Evolutionary conservation across 768 basidiomycete genomes (phyloP).

Genomic region (Tylopilus balloui): DNA sequence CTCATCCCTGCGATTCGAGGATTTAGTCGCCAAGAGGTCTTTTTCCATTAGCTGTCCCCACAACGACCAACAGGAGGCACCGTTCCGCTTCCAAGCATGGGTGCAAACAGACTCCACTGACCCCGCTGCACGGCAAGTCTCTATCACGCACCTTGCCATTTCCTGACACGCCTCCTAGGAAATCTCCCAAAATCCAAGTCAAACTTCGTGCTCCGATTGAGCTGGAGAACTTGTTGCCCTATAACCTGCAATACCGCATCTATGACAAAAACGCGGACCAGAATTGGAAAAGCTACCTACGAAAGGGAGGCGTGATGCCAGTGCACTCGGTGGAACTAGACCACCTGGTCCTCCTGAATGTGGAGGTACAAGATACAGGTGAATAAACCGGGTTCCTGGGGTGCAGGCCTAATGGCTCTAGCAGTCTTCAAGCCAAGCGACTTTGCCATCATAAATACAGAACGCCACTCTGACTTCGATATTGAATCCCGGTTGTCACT

Average conservation of each 20-base stretch:
- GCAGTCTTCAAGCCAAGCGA: conserved; percentile 90
- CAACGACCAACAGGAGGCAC: conserved; percentile 71
- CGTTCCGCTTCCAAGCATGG: conserved; percentile 93
- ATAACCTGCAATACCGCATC: conserved; percentile 91
- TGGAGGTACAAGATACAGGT: conserved; percentile 92
- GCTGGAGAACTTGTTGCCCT: conserved; percentile 91
- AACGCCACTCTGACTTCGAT: conserved; percentile 85
- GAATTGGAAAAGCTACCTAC: conserved; percentile 91
- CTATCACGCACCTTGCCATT: background rate
- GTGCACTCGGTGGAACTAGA: conserved; percentile 91
- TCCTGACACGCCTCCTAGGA: conserved; percentile 40
- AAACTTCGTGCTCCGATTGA: conserved; percentile 91
- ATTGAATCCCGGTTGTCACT: conserved; percentile 69
- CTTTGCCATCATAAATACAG: conserved; percentile 95
- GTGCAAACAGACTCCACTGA: conserved; percentile 70
- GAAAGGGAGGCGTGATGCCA: conserved; percentile 92
- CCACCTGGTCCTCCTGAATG: conserved; percentile 85
- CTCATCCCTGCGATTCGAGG: conserved; percentile 82
- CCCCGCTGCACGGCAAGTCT: conserved; percentile 47
- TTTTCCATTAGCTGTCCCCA: conserved; percentile 86
- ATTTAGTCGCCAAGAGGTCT: conserved; percentile 62
- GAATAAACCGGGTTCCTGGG: conserved; percentile 1
- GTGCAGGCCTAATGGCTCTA: conserved; percentile 1
- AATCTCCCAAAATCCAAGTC: conserved; percentile 80
- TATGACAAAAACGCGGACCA: conserved; percentile 94